Percentiles rank a stretch among this genome's conserved stretches.
Evolutionary conservation across 2,329 filamentous ascomycete genomes (phyloP).

Genomic region (Fusarium pseudograminearum): DNA sequence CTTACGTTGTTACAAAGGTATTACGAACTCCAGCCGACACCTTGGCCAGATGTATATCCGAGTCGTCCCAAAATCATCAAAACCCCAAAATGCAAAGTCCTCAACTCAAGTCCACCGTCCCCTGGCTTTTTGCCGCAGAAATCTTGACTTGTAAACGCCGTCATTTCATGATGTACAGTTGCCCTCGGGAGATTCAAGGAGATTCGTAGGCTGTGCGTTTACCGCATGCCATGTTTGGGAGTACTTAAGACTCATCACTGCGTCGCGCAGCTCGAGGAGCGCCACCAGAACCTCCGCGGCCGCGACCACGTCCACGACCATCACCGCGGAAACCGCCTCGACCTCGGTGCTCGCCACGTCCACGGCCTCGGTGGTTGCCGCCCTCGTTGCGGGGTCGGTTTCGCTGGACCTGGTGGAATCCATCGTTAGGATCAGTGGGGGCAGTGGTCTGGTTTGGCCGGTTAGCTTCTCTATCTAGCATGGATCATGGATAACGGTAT

Average conservation of each 20-base stretch:
- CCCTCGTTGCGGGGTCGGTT: conserved; percentile 67
- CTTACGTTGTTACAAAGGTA: conserved; percentile 47
- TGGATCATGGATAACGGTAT: not conserved
- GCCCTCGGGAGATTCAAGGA: conserved; percentile 49
- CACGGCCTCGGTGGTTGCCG: conserved; percentile 57
- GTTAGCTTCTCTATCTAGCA: conserved; percentile 17
- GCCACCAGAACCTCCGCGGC: conserved; percentile 53
- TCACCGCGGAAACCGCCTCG: conserved; percentile 64
- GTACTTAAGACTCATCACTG: conserved; percentile 55
- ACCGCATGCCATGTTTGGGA: conserved; percentile 44
- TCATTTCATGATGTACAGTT: conserved; percentile 57
- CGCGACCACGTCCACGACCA: conserved; percentile 58
- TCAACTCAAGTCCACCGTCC: conserved; percentile 44
- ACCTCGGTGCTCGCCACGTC: conserved; percentile 64
- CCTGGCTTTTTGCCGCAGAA: conserved; percentile 45
- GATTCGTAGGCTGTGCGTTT: conserved; percentile 47
- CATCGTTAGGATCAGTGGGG: conserved; percentile 65
- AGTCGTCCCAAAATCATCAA: conserved; percentile 49
- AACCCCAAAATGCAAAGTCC: conserved; percentile 50
- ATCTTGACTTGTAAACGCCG: conserved; percentile 54
- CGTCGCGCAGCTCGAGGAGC: conserved; percentile 54
- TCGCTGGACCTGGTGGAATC: conserved; percentile 79
- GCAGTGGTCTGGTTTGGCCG: conserved; percentile 50
- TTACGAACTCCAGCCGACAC: conserved; percentile 47
- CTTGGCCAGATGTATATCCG: conserved; percentile 45